Percentiles rank a stretch among this genome's conserved stretches.
Evolutionary conservation across 1,284 basidiomycete genomes (phyloP).

Genomic region (Ganoderma meredithae): DNA sequence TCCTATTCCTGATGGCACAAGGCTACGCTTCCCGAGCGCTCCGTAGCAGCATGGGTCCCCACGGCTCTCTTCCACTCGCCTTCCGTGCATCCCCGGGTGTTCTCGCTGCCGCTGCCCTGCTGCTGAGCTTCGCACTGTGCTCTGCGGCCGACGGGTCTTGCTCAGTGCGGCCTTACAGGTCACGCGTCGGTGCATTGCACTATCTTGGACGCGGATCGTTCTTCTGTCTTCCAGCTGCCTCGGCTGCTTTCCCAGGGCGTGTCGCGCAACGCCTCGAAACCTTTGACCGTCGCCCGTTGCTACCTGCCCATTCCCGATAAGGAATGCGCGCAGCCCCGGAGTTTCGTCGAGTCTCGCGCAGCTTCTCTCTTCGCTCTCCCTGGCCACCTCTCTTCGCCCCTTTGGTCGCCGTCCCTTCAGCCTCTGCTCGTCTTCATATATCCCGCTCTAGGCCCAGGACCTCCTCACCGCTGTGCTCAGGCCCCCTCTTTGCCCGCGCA

Average conservation of each 20-base stretch:
- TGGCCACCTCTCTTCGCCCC: slow-evolving; percentile 5
- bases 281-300: slow-evolving; percentile 16
- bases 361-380: slow-evolving; percentile 23
- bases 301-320: slow-evolving; percentile 25
- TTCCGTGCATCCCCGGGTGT: slow-evolving; percentile 1
- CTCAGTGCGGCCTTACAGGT: not conserved
- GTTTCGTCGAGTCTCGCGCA: slow-evolving; percentile 15
- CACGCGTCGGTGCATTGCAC: not conserved
- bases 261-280: slow-evolving; percentile 4
- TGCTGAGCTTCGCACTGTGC: not conserved
- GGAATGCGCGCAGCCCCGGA: slow-evolving; percentile 20
- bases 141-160: not conserved
- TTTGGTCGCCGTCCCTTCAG: slow-evolving; percentile 1
- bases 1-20: not conserved
- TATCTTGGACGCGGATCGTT: not conserved
- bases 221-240: slow-evolving; percentile 8
- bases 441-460: not conserved
- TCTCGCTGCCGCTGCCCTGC: not conserved
- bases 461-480: not conserved
- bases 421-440: not conserved
- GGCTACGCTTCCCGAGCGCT: slow-evolving; percentile 14
- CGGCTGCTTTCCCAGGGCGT: not conserved
- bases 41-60: slow-evolving; percentile 9
- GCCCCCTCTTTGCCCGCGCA: not conserved
- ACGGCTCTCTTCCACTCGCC: not conserved